Base-by-base conservation (phyloP, 352 stramenopile species). In the Paralagenidium karlingii region DNA sequence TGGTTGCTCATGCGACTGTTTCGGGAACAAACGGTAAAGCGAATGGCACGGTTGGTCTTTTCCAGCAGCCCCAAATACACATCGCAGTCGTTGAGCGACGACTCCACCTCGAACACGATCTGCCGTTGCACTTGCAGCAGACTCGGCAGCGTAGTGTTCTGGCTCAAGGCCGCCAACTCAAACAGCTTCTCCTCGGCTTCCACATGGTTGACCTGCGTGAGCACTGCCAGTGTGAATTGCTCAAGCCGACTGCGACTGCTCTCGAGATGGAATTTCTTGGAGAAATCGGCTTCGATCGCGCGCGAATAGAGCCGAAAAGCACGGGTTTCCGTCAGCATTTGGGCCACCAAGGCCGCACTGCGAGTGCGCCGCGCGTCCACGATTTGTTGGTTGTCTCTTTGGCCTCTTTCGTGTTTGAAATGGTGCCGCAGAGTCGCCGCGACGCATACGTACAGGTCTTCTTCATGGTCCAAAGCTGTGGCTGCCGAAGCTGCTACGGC, bases 61-160 rank as follows among this genome's bases (percentile, higher is more conserved):
- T 89, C 69, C 27, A 64, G 58, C 51, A 85, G 66, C 1, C 52
- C 69, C 8, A 89, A 24, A 48, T 89, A 89, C 28, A 85, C 34
- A 38, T 86, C 75, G 24, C 64, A 82, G 24, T 85, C 69, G 26
- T 45, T 68, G 22, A 89, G 48, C 43, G 71, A 86, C 12, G 45
- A 31, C 30, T 81, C 55, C 7, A 71, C 58, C 9, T 53, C 53
- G 24, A 78, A 64, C 2, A 85, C 45, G 21, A 86, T 53, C 18
- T 67, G 59, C 5, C 69, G 60, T 31, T 86, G 69, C 0, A 61
- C 38, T 40, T 89, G 75, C 1, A 83, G 50, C 21, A 85, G 41
- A 15, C 67, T 85, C 1, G 67, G 69, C 11, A 76, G 54, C 16
- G 59, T 68, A 24, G 40, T 34, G 6, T 24, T 28, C 9, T 20